These are phyloP conservation scores for Thymus quinquecostatus DNA, from an alignment of 257 asterid genomes.

Conservation along the genomic window DNA sequence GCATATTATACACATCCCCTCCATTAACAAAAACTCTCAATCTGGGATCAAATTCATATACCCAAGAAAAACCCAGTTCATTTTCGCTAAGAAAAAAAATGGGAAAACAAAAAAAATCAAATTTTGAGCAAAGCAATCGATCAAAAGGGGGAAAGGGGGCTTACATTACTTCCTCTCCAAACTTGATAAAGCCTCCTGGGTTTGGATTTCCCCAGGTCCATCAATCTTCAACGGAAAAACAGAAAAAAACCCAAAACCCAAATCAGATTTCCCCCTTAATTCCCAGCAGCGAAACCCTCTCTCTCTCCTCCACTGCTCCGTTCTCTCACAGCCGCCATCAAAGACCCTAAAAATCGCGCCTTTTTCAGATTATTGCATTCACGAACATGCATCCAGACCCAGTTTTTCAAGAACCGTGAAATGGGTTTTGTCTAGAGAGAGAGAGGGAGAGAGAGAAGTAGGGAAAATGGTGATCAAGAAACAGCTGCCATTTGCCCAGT, in stretches of 20 bases:
- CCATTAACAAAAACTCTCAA: neutral
- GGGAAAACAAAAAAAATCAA: constrained; percentile 5
- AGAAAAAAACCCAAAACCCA: constrained; percentile 37
- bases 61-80: neutral
- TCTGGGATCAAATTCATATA: neutral
- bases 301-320: constrained; percentile 27
- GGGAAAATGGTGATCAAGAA: constrained; percentile 43
- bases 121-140: constrained; percentile 16
- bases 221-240: constrained; percentile 24
- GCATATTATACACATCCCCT: neutral
- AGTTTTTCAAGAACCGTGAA: constrained; percentile 41
- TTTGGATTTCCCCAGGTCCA: constrained; percentile 58
- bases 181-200: constrained; percentile 67
- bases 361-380: constrained; percentile 41
- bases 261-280: constrained; percentile 19
- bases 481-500: constrained; percentile 45
- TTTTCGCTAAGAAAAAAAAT: neutral
- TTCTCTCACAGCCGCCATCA: constrained; percentile 27
- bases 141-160: constrained; percentile 27
- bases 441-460: constrained; percentile 24
- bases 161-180: constrained; percentile 88
- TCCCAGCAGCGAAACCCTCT: constrained; percentile 13
- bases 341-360: constrained; percentile 31
- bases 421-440: constrained; percentile 34
- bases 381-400: constrained; percentile 35